Conservation (phyloP, 2,329 filamentous ascomycete species). For the Botryotinia narcissicola region DNA sequence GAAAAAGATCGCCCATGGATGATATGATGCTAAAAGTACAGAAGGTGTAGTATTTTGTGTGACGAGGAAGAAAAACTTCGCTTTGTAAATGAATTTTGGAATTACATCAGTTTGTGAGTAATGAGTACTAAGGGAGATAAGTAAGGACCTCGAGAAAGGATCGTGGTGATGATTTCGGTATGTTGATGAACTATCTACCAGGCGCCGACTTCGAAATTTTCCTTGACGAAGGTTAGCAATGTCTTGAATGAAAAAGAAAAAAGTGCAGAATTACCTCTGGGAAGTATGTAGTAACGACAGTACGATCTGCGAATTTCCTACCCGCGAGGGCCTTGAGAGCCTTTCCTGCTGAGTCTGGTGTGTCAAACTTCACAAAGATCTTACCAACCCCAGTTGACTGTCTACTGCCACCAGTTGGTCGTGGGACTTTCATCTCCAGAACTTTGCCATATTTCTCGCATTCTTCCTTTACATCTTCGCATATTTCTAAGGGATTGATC, state of each 20-base stretch:
- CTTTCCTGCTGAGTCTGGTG: slow-evolving; percentile 72
- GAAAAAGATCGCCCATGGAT: neutral
- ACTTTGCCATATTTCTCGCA: slow-evolving; percentile 88
- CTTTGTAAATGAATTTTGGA: neutral
- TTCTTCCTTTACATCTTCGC: slow-evolving; percentile 90
- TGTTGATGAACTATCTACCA: slow-evolving; percentile 33
- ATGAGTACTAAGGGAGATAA: neutral
- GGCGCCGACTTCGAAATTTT: slow-evolving; percentile 73
- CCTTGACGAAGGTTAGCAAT: slow-evolving; percentile 51
- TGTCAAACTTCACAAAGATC: slow-evolving; percentile 94
- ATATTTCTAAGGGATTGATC: slow-evolving; percentile 66
- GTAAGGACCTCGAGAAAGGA: neutral
- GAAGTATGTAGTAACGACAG: slow-evolving; percentile 95
- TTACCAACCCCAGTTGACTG: slow-evolving; percentile 91
- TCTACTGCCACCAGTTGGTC: slow-evolving; percentile 77
- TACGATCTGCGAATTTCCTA: slow-evolving; percentile 92
- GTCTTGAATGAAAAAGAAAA: slow-evolving; percentile 1
- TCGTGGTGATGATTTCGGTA: neutral
- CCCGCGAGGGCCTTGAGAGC: slow-evolving; percentile 89
- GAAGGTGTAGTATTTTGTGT: neutral
- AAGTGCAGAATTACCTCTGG: slow-evolving; percentile 63
- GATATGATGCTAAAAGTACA: slow-evolving; percentile 12
- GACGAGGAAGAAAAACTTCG: neutral
- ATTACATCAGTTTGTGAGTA: neutral
- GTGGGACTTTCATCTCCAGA: slow-evolving; percentile 86